These are phyloP conservation scores for Iberis amara DNA, from an alignment of 441 rosid species.

Conservation along the genomic window DNA sequence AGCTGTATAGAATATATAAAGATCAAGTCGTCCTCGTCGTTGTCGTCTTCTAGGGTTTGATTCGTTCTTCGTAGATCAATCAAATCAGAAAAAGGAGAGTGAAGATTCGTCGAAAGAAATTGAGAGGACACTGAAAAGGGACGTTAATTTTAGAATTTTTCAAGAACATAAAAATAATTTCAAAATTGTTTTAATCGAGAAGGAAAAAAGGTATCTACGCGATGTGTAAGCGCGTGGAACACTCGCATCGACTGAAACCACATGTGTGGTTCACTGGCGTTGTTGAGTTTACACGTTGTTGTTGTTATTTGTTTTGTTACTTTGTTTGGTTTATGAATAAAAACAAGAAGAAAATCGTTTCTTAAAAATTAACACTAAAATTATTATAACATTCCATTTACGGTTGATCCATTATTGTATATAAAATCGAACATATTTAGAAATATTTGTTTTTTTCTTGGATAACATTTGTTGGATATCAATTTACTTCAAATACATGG, in stretches of 20 bases:
- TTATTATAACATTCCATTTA: no score
- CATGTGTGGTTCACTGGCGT: no score
- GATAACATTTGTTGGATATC: no score
- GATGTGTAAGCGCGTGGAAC: slow-evolving; percentile 1
- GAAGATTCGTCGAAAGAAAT: slow-evolving; percentile 32
- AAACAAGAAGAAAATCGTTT: background rate
- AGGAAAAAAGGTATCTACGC: slow-evolving; percentile 17
- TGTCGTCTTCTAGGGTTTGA: slow-evolving; percentile 30
- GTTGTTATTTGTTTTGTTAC: no score
- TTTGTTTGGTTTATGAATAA: no score
- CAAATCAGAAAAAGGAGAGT: slow-evolving; percentile 17
- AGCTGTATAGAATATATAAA: background rate
- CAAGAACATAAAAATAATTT: no score
- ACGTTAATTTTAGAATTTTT: slow-evolving; percentile 12
- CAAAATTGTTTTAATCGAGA: slow-evolving; percentile 24
- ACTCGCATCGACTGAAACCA: no score
- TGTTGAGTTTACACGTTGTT: no score
- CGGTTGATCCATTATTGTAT: no score
- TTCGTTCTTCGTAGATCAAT: slow-evolving; percentile 26
- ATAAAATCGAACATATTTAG: slow-evolving; percentile 4
- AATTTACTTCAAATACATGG: no score
- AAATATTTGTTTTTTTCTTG: background rate
- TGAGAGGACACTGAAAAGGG: slow-evolving; percentile 31
- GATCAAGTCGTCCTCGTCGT: slow-evolving; percentile 7
- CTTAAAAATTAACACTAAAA: no score